A percentile compares a stretch with the other conserved stretches of the same genome.
phyloP scores from a whole-genome alignment of 768 basidiomycete species.

The Russula griseocarnosa region DNA sequence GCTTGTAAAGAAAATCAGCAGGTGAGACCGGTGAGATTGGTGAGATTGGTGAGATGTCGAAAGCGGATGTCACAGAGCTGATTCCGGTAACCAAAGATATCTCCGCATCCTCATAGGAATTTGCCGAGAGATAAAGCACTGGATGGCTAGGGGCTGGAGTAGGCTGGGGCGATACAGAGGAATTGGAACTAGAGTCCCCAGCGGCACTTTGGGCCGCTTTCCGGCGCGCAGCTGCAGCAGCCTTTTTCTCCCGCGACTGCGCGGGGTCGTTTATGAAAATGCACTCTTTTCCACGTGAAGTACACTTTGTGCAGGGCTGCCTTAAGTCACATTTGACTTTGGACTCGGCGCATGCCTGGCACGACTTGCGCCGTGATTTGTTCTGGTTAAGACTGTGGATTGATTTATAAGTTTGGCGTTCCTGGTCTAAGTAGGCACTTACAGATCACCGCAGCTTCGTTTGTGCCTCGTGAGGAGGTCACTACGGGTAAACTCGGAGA shows the following conservation, averaged over 20 bases:
- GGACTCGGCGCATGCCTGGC: conserved; percentile 62
- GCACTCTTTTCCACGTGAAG: conserved; percentile 55
- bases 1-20: conserved; percentile 13
- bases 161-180: conserved; percentile 21
- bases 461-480: conserved; percentile 64
- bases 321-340: conserved; percentile 65
- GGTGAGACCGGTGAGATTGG: conserved; percentile 25
- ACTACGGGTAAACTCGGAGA: conserved; percentile 64
- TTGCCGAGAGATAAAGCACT: conserved; percentile 9
- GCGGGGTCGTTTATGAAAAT: conserved; percentile 40
- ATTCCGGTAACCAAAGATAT: conserved; percentile 16
- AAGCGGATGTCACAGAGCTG: conserved; percentile 13
- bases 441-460: conserved; percentile 61
- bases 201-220: conserved; percentile 18
- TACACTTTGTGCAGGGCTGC: conserved; percentile 59
- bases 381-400: conserved; percentile 37
- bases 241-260: conserved; percentile 28
- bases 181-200: conserved; percentile 16
- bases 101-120: conserved; percentile 18
- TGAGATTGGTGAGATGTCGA: conserved; percentile 26
- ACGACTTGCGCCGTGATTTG: conserved; percentile 59
- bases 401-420: not conserved
- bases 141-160: conserved; percentile 16
- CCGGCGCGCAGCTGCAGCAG: conserved; percentile 25
- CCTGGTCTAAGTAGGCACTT: conserved; percentile 31